Evolutionary conservation across 2,329 filamentous ascomycete genomes (phyloP), one percentile per base, ranked within the genome.

Genomic region (Trichoderma semiorbis): DNA sequence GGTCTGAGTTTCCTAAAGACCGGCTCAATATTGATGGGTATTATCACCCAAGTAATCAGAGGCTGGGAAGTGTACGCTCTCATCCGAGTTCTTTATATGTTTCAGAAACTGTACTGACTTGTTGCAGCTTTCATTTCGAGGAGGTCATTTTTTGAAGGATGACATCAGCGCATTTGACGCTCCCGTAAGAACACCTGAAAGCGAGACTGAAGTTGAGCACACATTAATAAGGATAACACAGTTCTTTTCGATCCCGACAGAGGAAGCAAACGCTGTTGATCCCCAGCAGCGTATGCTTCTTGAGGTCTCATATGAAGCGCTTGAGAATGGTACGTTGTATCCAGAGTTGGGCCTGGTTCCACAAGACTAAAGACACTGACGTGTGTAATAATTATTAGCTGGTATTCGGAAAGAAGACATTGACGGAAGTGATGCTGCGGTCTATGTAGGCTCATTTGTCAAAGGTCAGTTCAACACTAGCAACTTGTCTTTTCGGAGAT

Each of bases 21-120:
- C 82, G 87, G 11, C 83, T 89, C 73, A 87, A 88, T 53, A 82
- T 85, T 39, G 80, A 84, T 16, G 84, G 84, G n/a, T 88, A 86
- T 75, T 86, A 85, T 73, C 87, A 89, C 74, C 86, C 86, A 0
- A 83, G 86, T 24, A 83, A 82, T 7, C 82, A 84, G 60, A 80
- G 85, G 8, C 83, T 85, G 71, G 86, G 85, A 50, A 84, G 83
- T 74, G 85, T 87, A 76, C 76, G 84, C 76, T 21, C 2, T 36
- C 24, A 18, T 12, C 18, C 39, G 72, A 14, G 2, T 10, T 28
- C 18, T 47, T n/a, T 21, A 26, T 14, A 16, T 18, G 5, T 21
- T 5, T 34, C 14, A 21, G 10, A 26, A 14, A 55, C 24, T 18
- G 32, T 16, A 26, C 72, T 77, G 47, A 77, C 58, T 7, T 12